Evolutionary conservation across 805 yeast species (phyloP), one percentile per base, ranked within the genome.

Genomic region (Lipomyces starkeyi): DNA sequence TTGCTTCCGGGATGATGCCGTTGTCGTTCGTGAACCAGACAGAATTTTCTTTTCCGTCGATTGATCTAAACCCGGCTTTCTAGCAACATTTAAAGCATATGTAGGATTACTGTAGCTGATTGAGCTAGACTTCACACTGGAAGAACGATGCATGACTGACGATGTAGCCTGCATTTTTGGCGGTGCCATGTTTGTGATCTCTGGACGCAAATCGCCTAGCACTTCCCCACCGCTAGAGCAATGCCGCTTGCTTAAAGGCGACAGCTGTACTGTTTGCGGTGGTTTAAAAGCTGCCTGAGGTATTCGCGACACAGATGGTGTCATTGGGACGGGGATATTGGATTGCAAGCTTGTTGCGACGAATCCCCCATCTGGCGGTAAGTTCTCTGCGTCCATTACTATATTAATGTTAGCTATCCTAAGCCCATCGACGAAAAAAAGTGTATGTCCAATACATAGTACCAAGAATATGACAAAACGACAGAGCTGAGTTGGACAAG

Each of bases 231-330:
- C 66, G 35, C 29, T 29, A 3, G 47, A 56, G 13, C 49, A 22
- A 5, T 29, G 58, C 32, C 52, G 27, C 13, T 55, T 34, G 53
- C 58, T 60, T 25, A 64, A 27, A 6, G 69, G 69, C 11, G 69
- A 66, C 6, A 27, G 17, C 9, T 55, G 65, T 52, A 13, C 34
- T 5, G 53, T 37, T 14, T 40, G 47, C 22, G 59, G 56, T 5
- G 35, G 58, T n/a, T 57, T 53, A 25, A 55, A 27, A 37, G 54
- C 59, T 22, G 64, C 61, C 59, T 66, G 69, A 4, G 70, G 70
- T 35, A 67, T 67, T 22, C 67, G 67, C 5, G 70, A 67, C 32
- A 64, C 55, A 14, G 64, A 43, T n/a, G 67, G 68, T 14, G 67
- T 53, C n/a, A 13, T 53, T 25, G 56, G 56, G 56, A 53, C 34